phyloP scores from a whole-genome alignment of 768 basidiomycete genomes.

The Amanita pseudoporphyria region DNA sequence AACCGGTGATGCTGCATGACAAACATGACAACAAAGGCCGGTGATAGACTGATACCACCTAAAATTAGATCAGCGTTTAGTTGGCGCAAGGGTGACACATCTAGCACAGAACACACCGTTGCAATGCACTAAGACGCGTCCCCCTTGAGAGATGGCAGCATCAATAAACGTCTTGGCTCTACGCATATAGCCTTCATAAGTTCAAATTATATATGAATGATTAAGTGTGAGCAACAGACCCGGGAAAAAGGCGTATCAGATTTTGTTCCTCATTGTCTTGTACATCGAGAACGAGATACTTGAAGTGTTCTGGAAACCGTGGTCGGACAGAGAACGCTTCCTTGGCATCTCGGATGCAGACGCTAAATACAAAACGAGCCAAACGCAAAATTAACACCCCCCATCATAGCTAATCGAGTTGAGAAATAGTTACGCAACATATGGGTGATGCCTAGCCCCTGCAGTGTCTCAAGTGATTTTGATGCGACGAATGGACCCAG shows the following conservation, averaged over 20 bases:
- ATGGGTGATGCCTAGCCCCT: slow-evolving; percentile 64
- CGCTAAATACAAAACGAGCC: slow-evolving; percentile 33
- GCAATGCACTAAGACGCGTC: slow-evolving; percentile 82
- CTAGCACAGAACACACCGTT: slow-evolving; percentile 42
- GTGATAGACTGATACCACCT: slow-evolving; percentile 86
- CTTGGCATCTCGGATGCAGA: slow-evolving; percentile 83
- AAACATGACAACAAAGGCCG: slow-evolving; percentile 88
- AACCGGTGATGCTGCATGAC: slow-evolving; percentile 80
- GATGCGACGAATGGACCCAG: slow-evolving; percentile 87
- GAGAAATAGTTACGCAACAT: slow-evolving; percentile 38
- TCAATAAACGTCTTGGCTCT: slow-evolving; percentile 77
- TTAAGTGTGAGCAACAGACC: slow-evolving; percentile 31
- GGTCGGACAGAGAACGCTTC: slow-evolving; percentile 87
- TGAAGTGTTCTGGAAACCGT: slow-evolving; percentile 71
- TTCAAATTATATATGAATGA: not conserved
- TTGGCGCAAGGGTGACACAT: not conserved
- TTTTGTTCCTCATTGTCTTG: slow-evolving; percentile 94
- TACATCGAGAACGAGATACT: slow-evolving; percentile 76
- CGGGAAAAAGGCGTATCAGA: slow-evolving; percentile 83
- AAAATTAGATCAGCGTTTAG: not conserved
- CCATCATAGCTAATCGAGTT: slow-evolving; percentile 9
- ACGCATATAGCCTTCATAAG: slow-evolving; percentile 3
- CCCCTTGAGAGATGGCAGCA: slow-evolving; percentile 47
- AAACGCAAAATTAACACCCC: slow-evolving; percentile 1
- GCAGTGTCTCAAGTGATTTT: slow-evolving; percentile 66